phyloP scores from a whole-genome alignment of 805 yeast genomes.

The Spathaspora passalidarum region DNA sequence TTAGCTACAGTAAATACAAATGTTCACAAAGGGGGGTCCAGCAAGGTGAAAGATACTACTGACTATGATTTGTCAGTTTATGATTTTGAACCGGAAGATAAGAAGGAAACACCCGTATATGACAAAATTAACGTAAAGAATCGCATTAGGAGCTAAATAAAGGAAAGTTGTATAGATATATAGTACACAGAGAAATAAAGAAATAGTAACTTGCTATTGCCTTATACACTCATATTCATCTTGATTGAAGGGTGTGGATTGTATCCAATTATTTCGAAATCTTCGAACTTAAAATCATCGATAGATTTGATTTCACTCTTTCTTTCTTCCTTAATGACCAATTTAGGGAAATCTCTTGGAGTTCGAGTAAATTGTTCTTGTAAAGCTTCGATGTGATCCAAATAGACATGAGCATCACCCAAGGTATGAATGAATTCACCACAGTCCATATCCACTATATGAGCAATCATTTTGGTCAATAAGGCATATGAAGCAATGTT shows the following conservation, averaged over 20 bases:
- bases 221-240: conserved; percentile 95
- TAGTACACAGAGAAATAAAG: conserved; percentile 1
- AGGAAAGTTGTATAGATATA: conserved; percentile 4
- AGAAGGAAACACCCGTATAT: conserved; percentile 2
- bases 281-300: conserved; percentile 87
- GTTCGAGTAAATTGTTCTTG: conserved; percentile 71
- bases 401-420: conserved; percentile 96
- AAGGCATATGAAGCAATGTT: conserved; percentile 96
- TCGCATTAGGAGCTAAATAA: neutral
- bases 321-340: conserved; percentile 60
- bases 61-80: conserved; percentile 34
- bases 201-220: neutral
- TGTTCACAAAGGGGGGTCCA: neutral
- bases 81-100: conserved; percentile 29
- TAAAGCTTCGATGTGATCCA: conserved; percentile 90
- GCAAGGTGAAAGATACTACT: neutral
- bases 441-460: conserved; percentile 90
- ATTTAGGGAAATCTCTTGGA: conserved; percentile 80
- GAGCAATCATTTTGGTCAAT: conserved; percentile 91
- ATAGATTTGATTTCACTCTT: conserved; percentile 52
- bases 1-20: conserved; percentile 14
- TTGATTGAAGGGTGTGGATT: conserved; percentile 80
- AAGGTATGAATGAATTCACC: conserved; percentile 93
- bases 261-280: conserved; percentile 77
- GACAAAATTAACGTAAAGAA: conserved; percentile 8